Evolutionary conservation across 345 rosid genomes (phyloP), one percentile per base, ranked within the genome.

Genomic region (Salix koriyanagi): DNA sequence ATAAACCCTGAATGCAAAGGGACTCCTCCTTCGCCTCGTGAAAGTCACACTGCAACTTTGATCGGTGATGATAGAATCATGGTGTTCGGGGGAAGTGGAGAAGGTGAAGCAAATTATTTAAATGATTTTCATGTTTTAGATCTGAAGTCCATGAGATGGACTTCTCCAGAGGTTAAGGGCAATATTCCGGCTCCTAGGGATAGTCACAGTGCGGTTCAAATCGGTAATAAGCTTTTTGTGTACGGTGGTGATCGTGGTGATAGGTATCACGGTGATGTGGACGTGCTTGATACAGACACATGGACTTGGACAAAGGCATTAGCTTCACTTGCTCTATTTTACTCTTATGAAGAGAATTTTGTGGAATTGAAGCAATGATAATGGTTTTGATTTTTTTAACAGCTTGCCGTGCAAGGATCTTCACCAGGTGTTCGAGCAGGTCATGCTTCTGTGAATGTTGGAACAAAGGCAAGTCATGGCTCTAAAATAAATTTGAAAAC

Each of bases 241-340:
- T 89, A 90, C 65, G 97, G 94, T 18, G 97, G 94, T 9, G 97
- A 91, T 75, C 83, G 94, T 12, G 97, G 94, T 14, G 88, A 90
- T 78, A 82, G 89, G 46, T 91, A 90, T 78, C 79, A 86, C 71
- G 97, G 94, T 23, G 90, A 83, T 68, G 86, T 90, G 25, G 91
- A 86, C 65, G 74, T 90, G 56, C 85, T 90, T 9, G 89, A 90
- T 75, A 67, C 83, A 71, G 84, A 81, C 48, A 83, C 83, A n/a
- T 71, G 84, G 67, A 89, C 86, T 21, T 91, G 97, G 97, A 81
- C 89, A 34, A 85, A 77, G 94, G 97, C 88, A 84, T 70, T 66
- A 34, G 71, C 32, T 60, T 72, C 54, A 23, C 19, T 76, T 76
- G 18, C 67, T n/a, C 30, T 15, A 9, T 52, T 48, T 79, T 52